A percentile compares a stretch with the other conserved stretches of the same genome.
Conservation (phyloP, 2,329 filamentous ascomycete species). For the Volutella citrinella region DNA sequence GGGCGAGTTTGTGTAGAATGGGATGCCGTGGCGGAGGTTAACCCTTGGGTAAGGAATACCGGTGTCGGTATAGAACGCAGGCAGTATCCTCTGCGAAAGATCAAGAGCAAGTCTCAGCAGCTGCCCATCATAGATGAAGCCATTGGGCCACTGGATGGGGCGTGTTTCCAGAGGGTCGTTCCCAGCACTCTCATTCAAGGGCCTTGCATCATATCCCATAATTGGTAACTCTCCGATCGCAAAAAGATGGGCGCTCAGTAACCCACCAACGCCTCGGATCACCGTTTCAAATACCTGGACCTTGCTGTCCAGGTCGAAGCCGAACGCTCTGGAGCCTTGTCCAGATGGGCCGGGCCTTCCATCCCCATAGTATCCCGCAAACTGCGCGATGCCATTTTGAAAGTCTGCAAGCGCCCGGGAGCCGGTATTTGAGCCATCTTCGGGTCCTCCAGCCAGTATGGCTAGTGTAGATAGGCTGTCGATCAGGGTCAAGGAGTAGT, state of each 20-base stretch:
- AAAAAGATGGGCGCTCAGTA: conserved; percentile 91
- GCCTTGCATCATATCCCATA: conserved; percentile 63
- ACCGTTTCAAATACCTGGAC: conserved; percentile 99
- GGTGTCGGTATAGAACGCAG: conserved; percentile 87
- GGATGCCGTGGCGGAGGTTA: conserved; percentile 85
- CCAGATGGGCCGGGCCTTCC: conserved; percentile 67
- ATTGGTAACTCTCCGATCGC: conserved; percentile 89
- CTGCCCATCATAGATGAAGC: conserved; percentile 84
- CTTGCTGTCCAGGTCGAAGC: conserved; percentile 95
- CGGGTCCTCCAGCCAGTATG: conserved; percentile 76
- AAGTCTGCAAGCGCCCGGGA: conserved; percentile 65
- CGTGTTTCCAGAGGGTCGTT: conserved; percentile 45
- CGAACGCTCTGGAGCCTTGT: conserved; percentile 68
- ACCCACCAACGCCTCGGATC: conserved; percentile 85
- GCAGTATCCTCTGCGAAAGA: conserved; percentile 77
- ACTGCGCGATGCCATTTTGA: conserved; percentile 70
- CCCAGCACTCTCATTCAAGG: conserved; percentile 18
- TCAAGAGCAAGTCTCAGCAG: conserved; percentile 86
- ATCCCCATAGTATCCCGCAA: conserved; percentile 85
- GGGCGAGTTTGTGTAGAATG: conserved; percentile 86
- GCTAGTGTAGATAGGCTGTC: conserved; percentile 93
- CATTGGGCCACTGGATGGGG: conserved; percentile 70
- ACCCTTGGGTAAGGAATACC: conserved; percentile 94
- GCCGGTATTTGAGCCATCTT: conserved; percentile 34
- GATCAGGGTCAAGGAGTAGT: conserved; percentile 93